phyloP scores from a whole-genome alignment of 1,284 basidiomycete species.

The Meripilus lineatus region DNA sequence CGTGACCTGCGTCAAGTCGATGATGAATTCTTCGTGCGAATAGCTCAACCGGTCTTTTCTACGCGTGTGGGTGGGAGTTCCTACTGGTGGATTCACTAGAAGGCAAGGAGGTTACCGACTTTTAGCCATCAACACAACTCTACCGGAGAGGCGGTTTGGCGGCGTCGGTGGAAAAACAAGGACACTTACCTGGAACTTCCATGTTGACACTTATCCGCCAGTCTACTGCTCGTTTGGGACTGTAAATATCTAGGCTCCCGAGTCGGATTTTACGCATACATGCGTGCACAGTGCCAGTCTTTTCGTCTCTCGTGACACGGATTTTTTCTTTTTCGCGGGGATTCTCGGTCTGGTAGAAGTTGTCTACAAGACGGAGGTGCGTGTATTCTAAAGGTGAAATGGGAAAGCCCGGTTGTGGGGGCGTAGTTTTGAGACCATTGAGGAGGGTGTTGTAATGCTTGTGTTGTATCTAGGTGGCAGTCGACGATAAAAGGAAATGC shows the following conservation, averaged over 20 bases:
- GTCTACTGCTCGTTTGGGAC: constrained; percentile 80
- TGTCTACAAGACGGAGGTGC: constrained; percentile 80
- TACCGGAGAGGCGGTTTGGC: constrained; percentile 14
- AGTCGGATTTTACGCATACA: constrained; percentile 79
- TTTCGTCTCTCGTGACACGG: constrained; percentile 83
- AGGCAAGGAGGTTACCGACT: background rate
- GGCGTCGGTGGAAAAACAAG: constrained; percentile 10
- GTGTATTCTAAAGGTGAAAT: constrained; percentile 57
- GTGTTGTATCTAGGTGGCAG: constrained; percentile 70
- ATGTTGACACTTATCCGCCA: constrained; percentile 90
- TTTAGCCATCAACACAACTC: background rate
- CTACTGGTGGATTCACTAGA: constrained; percentile 27
- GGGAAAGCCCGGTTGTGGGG: constrained; percentile 38
- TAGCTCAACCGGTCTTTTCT: constrained; percentile 93
- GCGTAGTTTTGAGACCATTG: constrained; percentile 66
- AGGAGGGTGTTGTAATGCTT: constrained; percentile 81
- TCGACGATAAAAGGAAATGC: background rate
- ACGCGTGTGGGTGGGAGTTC: constrained; percentile 53
- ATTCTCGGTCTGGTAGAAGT: constrained; percentile 62
- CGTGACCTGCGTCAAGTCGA: constrained; percentile 93
- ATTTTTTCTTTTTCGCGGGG: constrained; percentile 57
- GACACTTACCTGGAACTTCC: constrained; percentile 67
- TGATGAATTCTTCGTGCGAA: constrained; percentile 85
- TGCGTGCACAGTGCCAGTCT: constrained; percentile 59
- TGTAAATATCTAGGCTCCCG: constrained; percentile 84